phyloP scores from a whole-genome alignment of 108 stramenopile genomes.

The Poteriospumella lacustris region DNA sequence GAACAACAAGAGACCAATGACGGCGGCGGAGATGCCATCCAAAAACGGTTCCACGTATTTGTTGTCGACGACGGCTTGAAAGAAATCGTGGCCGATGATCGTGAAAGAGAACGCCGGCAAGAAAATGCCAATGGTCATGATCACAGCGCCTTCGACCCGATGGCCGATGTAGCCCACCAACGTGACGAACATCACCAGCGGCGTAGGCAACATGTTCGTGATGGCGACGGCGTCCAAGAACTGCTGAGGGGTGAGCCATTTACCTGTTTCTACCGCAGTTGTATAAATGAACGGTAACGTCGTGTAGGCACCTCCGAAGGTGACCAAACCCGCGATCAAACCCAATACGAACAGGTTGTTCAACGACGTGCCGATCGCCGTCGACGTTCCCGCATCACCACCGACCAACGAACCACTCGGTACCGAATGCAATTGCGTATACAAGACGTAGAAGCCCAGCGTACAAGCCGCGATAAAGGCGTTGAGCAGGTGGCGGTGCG shows the following conservation, averaged over 20 bases:
- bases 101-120: neutral
- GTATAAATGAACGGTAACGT: neutral
- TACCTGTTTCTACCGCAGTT: neutral
- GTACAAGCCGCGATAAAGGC: neutral
- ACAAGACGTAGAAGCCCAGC: neutral
- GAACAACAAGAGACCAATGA: neutral
- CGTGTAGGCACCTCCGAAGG: neutral
- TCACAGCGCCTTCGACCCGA: neutral
- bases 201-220: neutral
- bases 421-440: neutral
- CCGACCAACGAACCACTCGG: neutral
- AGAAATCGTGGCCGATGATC: neutral
- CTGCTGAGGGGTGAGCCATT: neutral
- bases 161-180: neutral
- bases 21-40: neutral
- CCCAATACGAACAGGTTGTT: neutral
- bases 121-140: neutral
- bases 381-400: neutral
- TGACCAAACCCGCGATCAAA: neutral
- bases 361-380: neutral
- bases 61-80: neutral
- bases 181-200: neutral
- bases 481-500: neutral
- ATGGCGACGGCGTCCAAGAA: neutral
- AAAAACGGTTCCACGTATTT: neutral